Percentiles rank a stretch among this genome's conserved stretches.
These are phyloP conservation scores for Coccinonectria pachysandricola DNA, from an alignment of 2,329 filamentous ascomycete genomes.

Conservation along the genomic window DNA sequence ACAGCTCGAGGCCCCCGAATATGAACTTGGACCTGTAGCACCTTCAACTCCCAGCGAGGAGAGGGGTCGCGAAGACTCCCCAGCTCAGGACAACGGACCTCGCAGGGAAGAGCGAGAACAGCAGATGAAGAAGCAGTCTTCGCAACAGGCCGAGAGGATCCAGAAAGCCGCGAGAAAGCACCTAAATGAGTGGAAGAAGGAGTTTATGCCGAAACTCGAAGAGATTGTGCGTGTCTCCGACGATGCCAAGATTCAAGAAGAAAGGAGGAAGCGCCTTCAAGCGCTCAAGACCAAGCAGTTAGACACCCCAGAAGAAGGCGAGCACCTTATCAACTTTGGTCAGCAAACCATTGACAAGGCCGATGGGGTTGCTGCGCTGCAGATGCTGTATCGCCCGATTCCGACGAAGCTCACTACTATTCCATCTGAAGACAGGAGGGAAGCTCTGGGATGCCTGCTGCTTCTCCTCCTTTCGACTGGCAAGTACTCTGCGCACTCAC, in stretches of 20 bases:
- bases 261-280: slow-evolving; percentile 35
- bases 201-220: slow-evolving; percentile 58
- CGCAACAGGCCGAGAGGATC: slow-evolving; percentile 23
- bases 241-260: slow-evolving; percentile 34
- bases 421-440: slow-evolving; percentile 44
- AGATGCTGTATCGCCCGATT: slow-evolving; percentile 42
- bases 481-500: slow-evolving; percentile 64
- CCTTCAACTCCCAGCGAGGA: slow-evolving; percentile 8
- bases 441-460: slow-evolving; percentile 59
- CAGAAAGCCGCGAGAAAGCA: slow-evolving; percentile 50
- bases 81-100: slow-evolving; percentile 5
- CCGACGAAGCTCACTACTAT: slow-evolving; percentile 46
- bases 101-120: slow-evolving; percentile 8
- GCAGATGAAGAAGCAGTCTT: slow-evolving; percentile 6
- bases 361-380: slow-evolving; percentile 34
- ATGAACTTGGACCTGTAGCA: slow-evolving; percentile 21
- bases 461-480: slow-evolving; percentile 62
- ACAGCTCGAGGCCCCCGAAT: slow-evolving; percentile 32
- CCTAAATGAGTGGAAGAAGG: slow-evolving; percentile 68
- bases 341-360: slow-evolving; percentile 22
- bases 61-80: slow-evolving; percentile 4
- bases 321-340: slow-evolving; percentile 33
- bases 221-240: slow-evolving; percentile 51
- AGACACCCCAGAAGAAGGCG: slow-evolving; percentile 25
- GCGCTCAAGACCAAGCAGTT: slow-evolving; percentile 28